phyloP scores from a whole-genome alignment of 1,139 yeast genomes.

The Hyphopichia fennica region DNA sequence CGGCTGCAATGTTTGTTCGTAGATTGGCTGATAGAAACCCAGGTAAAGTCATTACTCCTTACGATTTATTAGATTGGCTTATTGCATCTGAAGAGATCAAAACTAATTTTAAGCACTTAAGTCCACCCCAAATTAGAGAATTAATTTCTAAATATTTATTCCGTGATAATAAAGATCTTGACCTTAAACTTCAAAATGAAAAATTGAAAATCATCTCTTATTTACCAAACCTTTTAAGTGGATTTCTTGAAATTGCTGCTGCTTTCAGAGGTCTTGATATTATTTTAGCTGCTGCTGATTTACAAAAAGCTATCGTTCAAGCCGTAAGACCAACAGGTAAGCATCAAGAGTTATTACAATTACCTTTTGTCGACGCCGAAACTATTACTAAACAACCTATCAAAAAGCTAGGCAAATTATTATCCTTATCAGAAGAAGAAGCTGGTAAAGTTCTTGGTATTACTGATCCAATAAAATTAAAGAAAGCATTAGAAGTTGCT shows the following conservation, averaged over 20 bases:
- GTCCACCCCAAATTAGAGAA: slow-evolving; percentile 46
- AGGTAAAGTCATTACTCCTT: slow-evolving; percentile 63
- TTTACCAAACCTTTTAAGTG: slow-evolving; percentile 67
- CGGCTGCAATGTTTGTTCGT: slow-evolving; percentile 74
- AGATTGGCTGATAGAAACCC: slow-evolving; percentile 74
- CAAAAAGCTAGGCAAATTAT: slow-evolving; percentile 65
- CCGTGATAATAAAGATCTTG: slow-evolving; percentile 39
- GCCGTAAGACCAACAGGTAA: slow-evolving; percentile 65
- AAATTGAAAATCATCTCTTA: slow-evolving; percentile 60
- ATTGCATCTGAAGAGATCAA: slow-evolving; percentile 64
- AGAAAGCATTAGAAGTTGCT: slow-evolving; percentile 58
- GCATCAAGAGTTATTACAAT: slow-evolving; percentile 70
- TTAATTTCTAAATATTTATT: slow-evolving; percentile 58
- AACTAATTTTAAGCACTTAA: slow-evolving; percentile 37
- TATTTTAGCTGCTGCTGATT: slow-evolving; percentile 58
- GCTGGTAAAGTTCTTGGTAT: slow-evolving; percentile 60
- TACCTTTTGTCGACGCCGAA: slow-evolving; percentile 65
- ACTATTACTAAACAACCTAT: slow-evolving; percentile 46
- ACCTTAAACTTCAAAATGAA: slow-evolving; percentile 32
- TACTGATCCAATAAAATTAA: slow-evolving; percentile 42
- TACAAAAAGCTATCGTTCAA: slow-evolving; percentile 74
- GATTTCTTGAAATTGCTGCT: slow-evolving; percentile 78
- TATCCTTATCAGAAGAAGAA: slow-evolving; percentile 56
- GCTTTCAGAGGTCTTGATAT: slow-evolving; percentile 75
- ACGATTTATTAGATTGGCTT: slow-evolving; percentile 61